A percentile compares a stretch with the other conserved stretches of the same genome.
These are phyloP conservation scores for Ophiorrhiza pumila DNA, from an alignment of 257 asterid species.

Conservation along the genomic window DNA sequence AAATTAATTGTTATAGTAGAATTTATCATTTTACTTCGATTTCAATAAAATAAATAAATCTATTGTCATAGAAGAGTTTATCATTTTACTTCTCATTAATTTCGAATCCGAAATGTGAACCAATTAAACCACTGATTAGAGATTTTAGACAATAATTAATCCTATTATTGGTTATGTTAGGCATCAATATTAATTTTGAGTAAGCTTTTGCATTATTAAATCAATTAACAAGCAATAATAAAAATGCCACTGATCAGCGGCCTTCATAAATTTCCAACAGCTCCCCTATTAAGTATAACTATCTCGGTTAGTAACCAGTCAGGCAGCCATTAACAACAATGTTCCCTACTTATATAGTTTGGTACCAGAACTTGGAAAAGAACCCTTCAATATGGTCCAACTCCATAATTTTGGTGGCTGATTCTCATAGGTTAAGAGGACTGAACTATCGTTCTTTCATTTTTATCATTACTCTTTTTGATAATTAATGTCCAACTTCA, in stretches of 20 bases:
- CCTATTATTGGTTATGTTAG: background rate
- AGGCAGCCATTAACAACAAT: background rate
- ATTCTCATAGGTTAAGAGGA: background rate
- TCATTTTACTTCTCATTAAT: too few species aligned
- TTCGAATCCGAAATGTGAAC: too few species aligned
- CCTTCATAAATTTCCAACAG: conserved; percentile 2
- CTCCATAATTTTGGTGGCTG: background rate
- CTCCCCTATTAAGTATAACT: background rate
- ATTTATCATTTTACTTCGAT: too few species aligned
- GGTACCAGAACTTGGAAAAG: background rate
- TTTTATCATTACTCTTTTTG: too few species aligned
- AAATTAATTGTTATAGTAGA: too few species aligned
- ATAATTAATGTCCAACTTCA: background rate
- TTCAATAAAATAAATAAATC: too few species aligned
- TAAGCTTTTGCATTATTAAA: background rate
- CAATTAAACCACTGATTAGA: too few species aligned
- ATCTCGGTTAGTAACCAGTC: background rate
- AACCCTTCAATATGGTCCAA: conserved; percentile 9
- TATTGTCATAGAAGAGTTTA: too few species aligned
- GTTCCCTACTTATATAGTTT: background rate
- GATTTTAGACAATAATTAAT: background rate
- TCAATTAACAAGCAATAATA: background rate
- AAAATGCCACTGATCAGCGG: conserved; percentile 3
- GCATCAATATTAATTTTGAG: background rate
- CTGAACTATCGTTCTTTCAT: background rate